phyloP scores from a whole-genome alignment of 2,329 filamentous ascomycete genomes.

The Pyrenophora seminiperda region DNA sequence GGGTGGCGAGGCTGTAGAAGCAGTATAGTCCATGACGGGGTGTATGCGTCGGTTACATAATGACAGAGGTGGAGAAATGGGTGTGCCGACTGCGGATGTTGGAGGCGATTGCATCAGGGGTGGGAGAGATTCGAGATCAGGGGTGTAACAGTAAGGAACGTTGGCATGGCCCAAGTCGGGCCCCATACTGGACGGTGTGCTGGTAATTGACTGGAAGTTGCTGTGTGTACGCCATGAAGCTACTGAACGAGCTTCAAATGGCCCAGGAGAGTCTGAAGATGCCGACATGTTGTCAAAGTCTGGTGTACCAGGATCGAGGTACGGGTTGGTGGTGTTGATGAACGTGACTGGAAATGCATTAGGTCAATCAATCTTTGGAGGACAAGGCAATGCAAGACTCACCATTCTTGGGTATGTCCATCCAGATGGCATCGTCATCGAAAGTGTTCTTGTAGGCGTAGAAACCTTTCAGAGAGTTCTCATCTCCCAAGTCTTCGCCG shows the following conservation, averaged over 20 bases:
- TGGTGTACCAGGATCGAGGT: constrained; percentile 55
- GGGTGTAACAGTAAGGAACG: constrained; percentile 34
- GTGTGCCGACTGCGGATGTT: constrained; percentile 36
- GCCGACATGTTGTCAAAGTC: constrained; percentile 42
- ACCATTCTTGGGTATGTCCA: constrained; percentile 65
- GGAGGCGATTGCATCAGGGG: constrained; percentile 40
- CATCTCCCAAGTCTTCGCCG: constrained; percentile 51
- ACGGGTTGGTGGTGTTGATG: constrained; percentile 66
- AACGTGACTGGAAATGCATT: constrained; percentile 58
- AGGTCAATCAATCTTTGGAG: constrained; percentile 6
- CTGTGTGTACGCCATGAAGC: constrained; percentile 37
- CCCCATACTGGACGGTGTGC: constrained; percentile 52
- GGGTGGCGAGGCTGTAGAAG: constrained; percentile 39
- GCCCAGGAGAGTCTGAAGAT: constrained; percentile 41
- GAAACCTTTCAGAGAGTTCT: constrained; percentile 62
- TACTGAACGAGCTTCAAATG: constrained; percentile 35
- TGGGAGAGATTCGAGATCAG: constrained; percentile 37
- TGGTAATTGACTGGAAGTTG: constrained; percentile 33
- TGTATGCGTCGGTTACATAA: constrained; percentile 58
- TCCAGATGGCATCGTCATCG: constrained; percentile 64
- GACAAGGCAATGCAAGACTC: constrained; percentile 21
- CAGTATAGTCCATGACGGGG: constrained; percentile 54
- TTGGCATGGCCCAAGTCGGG: constrained; percentile 60
- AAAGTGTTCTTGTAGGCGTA: constrained; percentile 72
- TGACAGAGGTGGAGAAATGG: constrained; percentile 52